A percentile compares a stretch with the other conserved stretches of the same genome.
Evolutionary conservation across 179 eudicot genomes (phyloP).

Genomic region (Beta lomatogona): DNA sequence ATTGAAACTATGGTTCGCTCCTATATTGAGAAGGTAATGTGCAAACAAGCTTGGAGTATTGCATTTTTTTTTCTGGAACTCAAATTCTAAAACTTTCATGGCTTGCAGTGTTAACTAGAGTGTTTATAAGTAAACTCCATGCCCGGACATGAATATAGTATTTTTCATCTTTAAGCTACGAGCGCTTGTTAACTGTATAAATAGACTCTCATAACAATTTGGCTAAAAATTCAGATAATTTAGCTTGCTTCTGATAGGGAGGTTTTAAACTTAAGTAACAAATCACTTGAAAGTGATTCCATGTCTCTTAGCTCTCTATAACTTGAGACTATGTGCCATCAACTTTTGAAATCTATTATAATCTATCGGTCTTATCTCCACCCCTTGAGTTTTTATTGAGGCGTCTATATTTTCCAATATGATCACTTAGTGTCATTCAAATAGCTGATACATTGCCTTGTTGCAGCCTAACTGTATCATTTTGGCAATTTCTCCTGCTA

Average conservation of each 20-base stretch:
- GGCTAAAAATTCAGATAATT: background rate
- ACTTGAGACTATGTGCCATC: background rate
- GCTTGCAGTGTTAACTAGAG: too few relatives aligned
- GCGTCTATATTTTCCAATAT: background rate
- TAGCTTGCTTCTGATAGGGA: background rate
- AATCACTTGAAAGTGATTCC: background rate
- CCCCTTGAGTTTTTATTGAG: background rate
- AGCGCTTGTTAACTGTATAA: too few relatives aligned
- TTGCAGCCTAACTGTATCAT: conserved; percentile 97
- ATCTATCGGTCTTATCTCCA: background rate
- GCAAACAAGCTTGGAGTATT: background rate
- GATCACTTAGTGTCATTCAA: background rate
- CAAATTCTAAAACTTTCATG: too few relatives aligned
- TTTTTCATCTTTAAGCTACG: too few relatives aligned
- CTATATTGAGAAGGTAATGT: conserved; percentile 81
- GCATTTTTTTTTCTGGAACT: background rate
- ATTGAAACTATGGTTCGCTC: conserved; percentile 96
- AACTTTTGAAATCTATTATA: background rate
- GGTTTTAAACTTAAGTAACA: background rate
- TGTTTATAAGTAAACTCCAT: too few relatives aligned
- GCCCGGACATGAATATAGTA: too few relatives aligned
- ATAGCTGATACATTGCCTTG: conserved; percentile 4
- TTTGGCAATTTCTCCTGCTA: conserved; percentile 96
- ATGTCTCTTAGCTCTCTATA: background rate
- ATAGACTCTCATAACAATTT: background rate